These are phyloP conservation scores for Phytophthora cactorum DNA, from an alignment of 352 stramenopile species.

Conservation along the genomic window DNA sequence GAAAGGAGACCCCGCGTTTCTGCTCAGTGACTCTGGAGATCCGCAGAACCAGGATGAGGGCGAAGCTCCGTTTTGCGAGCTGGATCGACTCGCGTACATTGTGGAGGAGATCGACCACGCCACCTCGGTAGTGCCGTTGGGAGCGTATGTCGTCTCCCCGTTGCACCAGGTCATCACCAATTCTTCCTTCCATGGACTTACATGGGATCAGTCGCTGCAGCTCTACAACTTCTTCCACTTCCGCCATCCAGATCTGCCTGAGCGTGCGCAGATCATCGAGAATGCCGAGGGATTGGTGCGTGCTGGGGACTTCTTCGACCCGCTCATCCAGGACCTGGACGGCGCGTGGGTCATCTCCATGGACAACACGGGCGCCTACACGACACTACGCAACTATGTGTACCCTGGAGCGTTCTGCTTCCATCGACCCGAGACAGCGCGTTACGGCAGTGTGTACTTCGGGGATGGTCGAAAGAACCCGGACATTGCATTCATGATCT, in stretches of 20 bases:
- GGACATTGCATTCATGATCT: slow-evolving; percentile 80
- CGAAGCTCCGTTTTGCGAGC: slow-evolving; percentile 59
- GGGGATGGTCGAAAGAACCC: slow-evolving; percentile 79
- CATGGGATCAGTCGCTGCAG: slow-evolving; percentile 64
- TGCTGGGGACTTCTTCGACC: slow-evolving; percentile 71
- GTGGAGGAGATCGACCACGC: slow-evolving; percentile 73
- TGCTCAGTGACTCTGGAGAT: slow-evolving; percentile 47
- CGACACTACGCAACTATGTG: slow-evolving; percentile 68
- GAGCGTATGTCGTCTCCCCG: slow-evolving; percentile 74
- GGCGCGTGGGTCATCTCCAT: slow-evolving; percentile 63
- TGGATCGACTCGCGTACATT: slow-evolving; percentile 75
- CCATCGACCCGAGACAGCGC: slow-evolving; percentile 57
- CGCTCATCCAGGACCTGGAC: slow-evolving; percentile 71
- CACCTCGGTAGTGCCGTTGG: slow-evolving; percentile 63
- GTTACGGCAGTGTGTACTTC: slow-evolving; percentile 79
- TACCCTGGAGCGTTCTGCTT: slow-evolving; percentile 75
- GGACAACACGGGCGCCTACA: slow-evolving; percentile 68
- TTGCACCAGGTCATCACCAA: slow-evolving; percentile 75
- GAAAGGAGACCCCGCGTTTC: slow-evolving; percentile 73
- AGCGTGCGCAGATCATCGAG: slow-evolving; percentile 61
- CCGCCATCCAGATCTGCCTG: slow-evolving; percentile 63
- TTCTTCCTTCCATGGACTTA: slow-evolving; percentile 68
- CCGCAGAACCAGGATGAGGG: slow-evolving; percentile 48
- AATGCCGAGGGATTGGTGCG: slow-evolving; percentile 64
- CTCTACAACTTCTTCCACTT: slow-evolving; percentile 86